Percentiles rank a stretch among this genome's conserved stretches.
These are phyloP conservation scores for Wickerhamiella brachini DNA, from an alignment of 805 yeast species.

Conservation along the genomic window DNA sequence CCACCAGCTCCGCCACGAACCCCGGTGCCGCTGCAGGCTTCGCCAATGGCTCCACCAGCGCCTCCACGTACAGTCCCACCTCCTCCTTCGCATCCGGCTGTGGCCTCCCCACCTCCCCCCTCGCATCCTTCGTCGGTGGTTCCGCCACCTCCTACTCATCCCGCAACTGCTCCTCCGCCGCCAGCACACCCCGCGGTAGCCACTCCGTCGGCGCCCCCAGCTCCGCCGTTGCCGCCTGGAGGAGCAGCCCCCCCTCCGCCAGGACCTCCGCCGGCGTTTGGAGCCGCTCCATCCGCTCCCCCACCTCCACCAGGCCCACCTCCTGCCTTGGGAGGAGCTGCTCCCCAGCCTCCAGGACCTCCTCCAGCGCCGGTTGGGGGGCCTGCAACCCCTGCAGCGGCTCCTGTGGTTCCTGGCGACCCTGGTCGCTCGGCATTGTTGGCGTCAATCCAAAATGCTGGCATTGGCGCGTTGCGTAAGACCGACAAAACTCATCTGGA, in stretches of 20 bases:
- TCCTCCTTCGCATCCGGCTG: constrained; percentile 12
- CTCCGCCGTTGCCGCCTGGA: constrained; percentile 14
- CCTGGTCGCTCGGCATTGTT: constrained; percentile 66
- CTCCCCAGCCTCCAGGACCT: constrained; percentile 18
- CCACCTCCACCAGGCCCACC: constrained; percentile 18
- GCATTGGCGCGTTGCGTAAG: constrained; percentile 52
- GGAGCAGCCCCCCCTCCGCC: constrained; percentile 20
- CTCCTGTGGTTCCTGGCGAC: constrained; percentile 28
- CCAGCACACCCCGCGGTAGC: constrained; percentile 11
- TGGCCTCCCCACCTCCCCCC: constrained; percentile 11
- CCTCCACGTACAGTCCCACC: constrained; percentile 17
- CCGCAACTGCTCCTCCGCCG: neutral
- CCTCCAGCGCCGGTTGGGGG: constrained; percentile 19
- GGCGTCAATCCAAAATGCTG: constrained; percentile 76
- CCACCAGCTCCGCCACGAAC: constrained; percentile 17
- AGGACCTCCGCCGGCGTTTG: constrained; percentile 21
- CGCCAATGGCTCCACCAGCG: constrained; percentile 11
- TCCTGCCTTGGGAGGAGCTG: constrained; percentile 14
- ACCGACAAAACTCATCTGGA: constrained; percentile 78
- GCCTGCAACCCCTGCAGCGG: constrained; percentile 27
- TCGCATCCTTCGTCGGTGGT: constrained; percentile 10
- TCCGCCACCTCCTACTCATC: constrained; percentile 11
- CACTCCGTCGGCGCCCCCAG: constrained; percentile 15
- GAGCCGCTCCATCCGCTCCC: constrained; percentile 21
- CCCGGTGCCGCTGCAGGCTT: constrained; percentile 18